Base-by-base conservation (phyloP, 2,329 filamentous ascomycete species). In the Cryoendolithus antarcticus region DNA sequence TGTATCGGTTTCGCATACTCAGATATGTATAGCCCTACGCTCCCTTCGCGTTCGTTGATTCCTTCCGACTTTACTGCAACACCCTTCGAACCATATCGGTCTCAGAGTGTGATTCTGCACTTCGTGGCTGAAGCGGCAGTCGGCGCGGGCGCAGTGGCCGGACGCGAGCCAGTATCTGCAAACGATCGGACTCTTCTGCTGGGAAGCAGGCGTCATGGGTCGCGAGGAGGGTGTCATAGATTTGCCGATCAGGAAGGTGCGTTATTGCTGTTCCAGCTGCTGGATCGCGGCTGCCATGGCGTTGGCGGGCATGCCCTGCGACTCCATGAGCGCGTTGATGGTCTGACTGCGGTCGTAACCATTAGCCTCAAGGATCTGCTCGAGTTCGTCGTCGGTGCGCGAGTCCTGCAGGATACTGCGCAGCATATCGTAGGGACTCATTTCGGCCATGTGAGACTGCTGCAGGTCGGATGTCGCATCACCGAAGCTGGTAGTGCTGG, bases 361-460 rank as follows among this genome's bases (percentile, higher is more conserved):
- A 58, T 95, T 89, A 42, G 77, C 72, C 48, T 89, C 85, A 34
- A 98, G 72, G 4, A 89, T 85, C 10, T 78, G 73, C 58, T 95
- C 88, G 34, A 98, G 89, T 61, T 98, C 91, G 37, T 96, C 88
- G 53, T 96, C 89, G 2, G 85, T 82, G 54, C 83, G 81, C 39
- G 84, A 79, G 51, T 91, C 86, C 35, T 89, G 86, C 19, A 98
- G 70, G 31, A 98, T 93, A 4, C 89, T 95, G 45, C 91, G 83
- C 41, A 98, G 71, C 75, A 98, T 96, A 58, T 98, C 91, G 62
- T 95, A 94, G 1, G 91, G 89, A 42, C 85, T 93, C 89, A 98
- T 96, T 55, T 96, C 88, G 41, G 77, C 75, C 54, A 82, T 82
- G 56, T 75, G 72, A 10, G 71, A 66, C 43, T 69, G 67, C 35